A percentile compares a stretch with the other conserved stretches of the same genome.
Conservation (phyloP, 192 early-diverging fungal species). For the Umbelopsis sp. region DNA sequence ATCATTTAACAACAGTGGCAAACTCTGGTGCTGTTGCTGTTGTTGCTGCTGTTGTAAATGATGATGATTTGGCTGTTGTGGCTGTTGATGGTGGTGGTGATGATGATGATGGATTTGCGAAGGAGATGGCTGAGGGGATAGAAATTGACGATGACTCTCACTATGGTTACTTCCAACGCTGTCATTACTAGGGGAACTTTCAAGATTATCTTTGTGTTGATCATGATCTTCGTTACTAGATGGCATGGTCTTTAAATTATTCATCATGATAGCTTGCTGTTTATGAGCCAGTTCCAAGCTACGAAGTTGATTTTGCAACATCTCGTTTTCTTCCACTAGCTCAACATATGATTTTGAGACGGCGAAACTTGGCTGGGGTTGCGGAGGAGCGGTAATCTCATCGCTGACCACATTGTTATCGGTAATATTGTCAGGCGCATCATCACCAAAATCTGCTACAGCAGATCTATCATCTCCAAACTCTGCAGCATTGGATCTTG, state of each 20-base stretch:
- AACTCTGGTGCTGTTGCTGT: neutral
- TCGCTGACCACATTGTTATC: slow-evolving; percentile 35
- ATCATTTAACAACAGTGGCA: neutral
- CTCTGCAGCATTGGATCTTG: slow-evolving; percentile 41
- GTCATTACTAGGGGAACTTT: neutral
- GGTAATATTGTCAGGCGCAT: slow-evolving; percentile 18
- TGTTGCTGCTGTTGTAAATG: neutral
- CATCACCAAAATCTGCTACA: slow-evolving; percentile 28
- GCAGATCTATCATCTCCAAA: slow-evolving; percentile 46
- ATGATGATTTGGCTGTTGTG: neutral
- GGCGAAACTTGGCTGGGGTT: slow-evolving; percentile 45
- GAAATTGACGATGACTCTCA: neutral
- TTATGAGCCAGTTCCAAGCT: slow-evolving; percentile 34
- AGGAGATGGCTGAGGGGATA: neutral
- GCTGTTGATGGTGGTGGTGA: neutral
- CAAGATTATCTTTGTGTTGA: neutral
- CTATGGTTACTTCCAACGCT: slow-evolving; percentile 5
- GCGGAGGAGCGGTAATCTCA: slow-evolving; percentile 42
- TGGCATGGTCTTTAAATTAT: slow-evolving; percentile 29
- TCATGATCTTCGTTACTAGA: neutral
- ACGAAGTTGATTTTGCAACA: slow-evolving; percentile 35
- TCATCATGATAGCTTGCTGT: slow-evolving; percentile 36
- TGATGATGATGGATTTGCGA: neutral
- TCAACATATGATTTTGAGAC: slow-evolving; percentile 41
- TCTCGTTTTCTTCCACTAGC: slow-evolving; percentile 44